phyloP scores from a whole-genome alignment of 139 green algal species.

The Pseudopediastrum boryanum region DNA sequence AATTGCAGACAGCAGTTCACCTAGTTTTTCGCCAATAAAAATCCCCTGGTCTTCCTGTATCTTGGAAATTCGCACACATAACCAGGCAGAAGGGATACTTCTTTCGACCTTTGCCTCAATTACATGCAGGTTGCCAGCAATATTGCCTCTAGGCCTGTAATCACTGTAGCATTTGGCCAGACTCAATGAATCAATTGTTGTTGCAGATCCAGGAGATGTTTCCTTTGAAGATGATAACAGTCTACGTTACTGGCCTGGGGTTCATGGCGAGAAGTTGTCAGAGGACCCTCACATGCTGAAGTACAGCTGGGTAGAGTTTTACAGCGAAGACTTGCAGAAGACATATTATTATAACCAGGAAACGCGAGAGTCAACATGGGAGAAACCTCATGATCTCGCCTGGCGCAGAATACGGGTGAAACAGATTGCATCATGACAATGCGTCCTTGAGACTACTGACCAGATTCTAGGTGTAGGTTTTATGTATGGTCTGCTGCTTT shows the following conservation, averaged over 20 bases:
- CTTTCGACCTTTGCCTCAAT: too few relatives aligned
- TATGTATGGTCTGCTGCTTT: not conserved
- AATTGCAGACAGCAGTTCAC: too few relatives aligned
- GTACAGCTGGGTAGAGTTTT: conserved; percentile 36
- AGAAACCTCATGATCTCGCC: conserved; percentile 36
- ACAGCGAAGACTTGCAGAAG: conserved; percentile 32
- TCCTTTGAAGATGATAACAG: not conserved
- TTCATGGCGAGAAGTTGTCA: not conserved
- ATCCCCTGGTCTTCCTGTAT: too few relatives aligned
- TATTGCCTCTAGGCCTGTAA: too few relatives aligned
- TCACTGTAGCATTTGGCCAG: too few relatives aligned
- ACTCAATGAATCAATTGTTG: too few relatives aligned
- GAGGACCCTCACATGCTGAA: not conserved
- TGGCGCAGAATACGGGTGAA: not conserved
- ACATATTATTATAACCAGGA: conserved; percentile 46
- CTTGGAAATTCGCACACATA: too few relatives aligned
- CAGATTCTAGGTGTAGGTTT: not conserved
- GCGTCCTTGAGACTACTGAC: not conserved
- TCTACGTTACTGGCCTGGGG: not conserved
- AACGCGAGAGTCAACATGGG: conserved; percentile 34
- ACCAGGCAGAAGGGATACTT: too few relatives aligned
- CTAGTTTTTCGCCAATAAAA: too few relatives aligned
- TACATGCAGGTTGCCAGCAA: too few relatives aligned
- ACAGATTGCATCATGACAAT: not conserved
- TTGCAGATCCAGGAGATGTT: conserved; percentile 3